Base-by-base conservation (phyloP, 2,329 filamentous ascomycete genomes). In the Blastomyces silverae region DNA sequence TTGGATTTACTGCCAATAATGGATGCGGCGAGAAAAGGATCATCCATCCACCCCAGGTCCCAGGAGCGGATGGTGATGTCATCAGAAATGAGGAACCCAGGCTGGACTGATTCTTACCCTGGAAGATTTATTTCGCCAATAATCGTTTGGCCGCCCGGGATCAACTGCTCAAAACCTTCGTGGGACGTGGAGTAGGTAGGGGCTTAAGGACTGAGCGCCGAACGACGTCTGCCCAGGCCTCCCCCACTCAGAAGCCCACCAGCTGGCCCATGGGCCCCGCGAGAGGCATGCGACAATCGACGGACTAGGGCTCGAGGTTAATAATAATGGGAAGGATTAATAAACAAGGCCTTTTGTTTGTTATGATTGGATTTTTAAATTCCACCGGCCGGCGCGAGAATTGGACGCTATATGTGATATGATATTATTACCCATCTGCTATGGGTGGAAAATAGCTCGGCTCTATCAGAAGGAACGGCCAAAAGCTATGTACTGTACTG, bases 11-110 rank as follows among this genome's bases (percentile, higher is more conserved):
- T 22, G 25, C 50, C 50, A 53, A 52, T 25, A 4, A 53, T 15
- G 50, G 25, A 28, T 17, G 50, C 50, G 22, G 22, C 50, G 11
- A 15, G 5, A 53, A 39, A 22, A 53, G 22, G 10, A 3, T 25
- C 25, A 28, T 4, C 25, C 22, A 20, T 17, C 42, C n/a, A n/a
- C n/a, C 42, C 42, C 42, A 46, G 42, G 15, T 37, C 52, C 20
- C 25, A 56, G 15, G 31, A 37, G 28, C 53, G 31, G 28, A 37
- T 56, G 53, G 53, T 56, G 53, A 56, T 56, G 53, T 56, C 53
- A 37, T 56, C 6, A 17, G 17, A 7, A 3, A 15, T 0, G 11
- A 52, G 48, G 48, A 52, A 28, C 48, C 22, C 22, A n/a, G 22
- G 22, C 22, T 28, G 31, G 31, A 20, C 31, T 56, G n/a, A 56